phyloP scores from a whole-genome alignment of 495 filamentous ascomycete genomes.

The Penicillium subrubescens region DNA sequence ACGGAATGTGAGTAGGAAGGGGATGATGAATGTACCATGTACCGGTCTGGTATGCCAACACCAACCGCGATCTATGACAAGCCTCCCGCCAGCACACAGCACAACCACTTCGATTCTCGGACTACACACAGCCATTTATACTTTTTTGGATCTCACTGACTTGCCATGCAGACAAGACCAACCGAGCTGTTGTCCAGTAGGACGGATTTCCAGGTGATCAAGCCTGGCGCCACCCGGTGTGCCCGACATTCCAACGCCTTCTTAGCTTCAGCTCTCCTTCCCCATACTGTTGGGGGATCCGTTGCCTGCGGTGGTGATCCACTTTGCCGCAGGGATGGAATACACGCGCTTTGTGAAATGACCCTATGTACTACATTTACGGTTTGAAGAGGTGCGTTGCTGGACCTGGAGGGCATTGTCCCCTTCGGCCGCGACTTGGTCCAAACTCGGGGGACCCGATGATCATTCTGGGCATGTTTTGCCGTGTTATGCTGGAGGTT shows the following conservation, averaged over 20 bases:
- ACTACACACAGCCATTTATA: neutral
- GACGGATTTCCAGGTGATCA: neutral
- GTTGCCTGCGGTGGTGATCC: constrained; percentile 4
- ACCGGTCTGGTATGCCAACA: constrained; percentile 18
- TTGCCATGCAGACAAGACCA: neutral
- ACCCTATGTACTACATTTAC: neutral
- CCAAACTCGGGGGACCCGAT: neutral
- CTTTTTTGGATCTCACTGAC: neutral
- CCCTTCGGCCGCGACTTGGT: constrained; percentile 1
- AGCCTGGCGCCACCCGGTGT: constrained; percentile 1
- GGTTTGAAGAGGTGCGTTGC: neutral
- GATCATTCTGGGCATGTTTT: constrained; percentile 15
- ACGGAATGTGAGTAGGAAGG: constrained; percentile 22
- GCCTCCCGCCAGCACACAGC: neutral
- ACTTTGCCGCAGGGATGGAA: constrained; percentile 13
- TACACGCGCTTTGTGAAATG: constrained; percentile 12
- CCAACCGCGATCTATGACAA: neutral
- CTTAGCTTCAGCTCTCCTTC: constrained; percentile 2
- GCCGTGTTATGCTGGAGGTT: neutral
- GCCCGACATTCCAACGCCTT: constrained; percentile 18
- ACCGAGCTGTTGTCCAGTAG: neutral
- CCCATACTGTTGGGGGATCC: neutral
- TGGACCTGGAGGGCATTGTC: neutral
- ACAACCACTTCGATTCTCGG: neutral
- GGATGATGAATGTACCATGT: constrained; percentile 14